Evolutionary conservation across 768 basidiomycete species (phyloP).

Genomic region (Boletus rubescentipes): DNA sequence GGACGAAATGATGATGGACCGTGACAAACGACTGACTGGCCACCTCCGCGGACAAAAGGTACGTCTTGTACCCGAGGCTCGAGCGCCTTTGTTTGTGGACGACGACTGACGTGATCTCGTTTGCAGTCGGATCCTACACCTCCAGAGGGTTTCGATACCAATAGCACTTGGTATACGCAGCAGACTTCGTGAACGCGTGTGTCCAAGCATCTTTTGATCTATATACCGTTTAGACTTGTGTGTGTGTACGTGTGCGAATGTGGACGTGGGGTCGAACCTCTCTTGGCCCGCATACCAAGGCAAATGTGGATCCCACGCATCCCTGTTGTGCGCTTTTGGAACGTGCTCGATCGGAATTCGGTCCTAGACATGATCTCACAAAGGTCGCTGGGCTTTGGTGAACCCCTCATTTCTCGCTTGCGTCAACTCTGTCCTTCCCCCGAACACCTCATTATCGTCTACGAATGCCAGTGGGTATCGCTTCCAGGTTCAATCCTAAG

Average conservation of each 20-base stretch:
- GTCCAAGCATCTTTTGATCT: constrained; percentile 19
- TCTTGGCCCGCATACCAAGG: neutral
- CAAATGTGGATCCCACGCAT: neutral
- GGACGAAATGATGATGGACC: constrained; percentile 96
- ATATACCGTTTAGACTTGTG: constrained; percentile 19
- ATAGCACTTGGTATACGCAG: constrained; percentile 72
- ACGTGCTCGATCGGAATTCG: neutral
- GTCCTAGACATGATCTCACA: neutral
- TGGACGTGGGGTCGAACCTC: neutral
- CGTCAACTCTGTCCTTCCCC: constrained; percentile 8
- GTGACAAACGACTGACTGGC: constrained; percentile 87
- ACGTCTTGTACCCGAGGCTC: constrained; percentile 27
- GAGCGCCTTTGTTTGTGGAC: neutral
- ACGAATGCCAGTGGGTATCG: constrained; percentile 34
- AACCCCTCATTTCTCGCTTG: constrained; percentile 15
- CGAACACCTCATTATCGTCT: constrained; percentile 19
- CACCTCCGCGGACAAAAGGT: constrained; percentile 85
- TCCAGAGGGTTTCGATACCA: constrained; percentile 69
- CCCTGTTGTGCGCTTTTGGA: neutral
- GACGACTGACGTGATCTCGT: neutral
- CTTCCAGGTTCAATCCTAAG: too few relatives aligned
- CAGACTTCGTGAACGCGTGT: constrained; percentile 40
- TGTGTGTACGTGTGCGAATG: neutral
- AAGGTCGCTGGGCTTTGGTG: neutral
- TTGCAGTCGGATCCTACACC: constrained; percentile 64